These are phyloP conservation scores for Starmerella stigmatis DNA, from an alignment of 805 yeast genomes.

Conservation along the genomic window DNA sequence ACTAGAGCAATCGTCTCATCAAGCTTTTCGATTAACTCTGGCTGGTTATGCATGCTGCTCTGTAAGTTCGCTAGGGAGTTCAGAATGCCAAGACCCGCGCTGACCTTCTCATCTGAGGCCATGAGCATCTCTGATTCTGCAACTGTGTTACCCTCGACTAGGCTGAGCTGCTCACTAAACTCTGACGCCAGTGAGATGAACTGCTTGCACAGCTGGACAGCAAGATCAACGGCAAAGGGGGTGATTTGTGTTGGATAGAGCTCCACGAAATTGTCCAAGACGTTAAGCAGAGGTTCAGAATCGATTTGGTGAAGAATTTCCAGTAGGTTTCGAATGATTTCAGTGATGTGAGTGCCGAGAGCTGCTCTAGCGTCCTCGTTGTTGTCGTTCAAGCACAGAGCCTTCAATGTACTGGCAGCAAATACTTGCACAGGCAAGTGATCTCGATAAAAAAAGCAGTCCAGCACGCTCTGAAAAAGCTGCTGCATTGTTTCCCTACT, in stretches of 20 bases:
- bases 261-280: constrained; percentile 93
- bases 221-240: constrained; percentile 74
- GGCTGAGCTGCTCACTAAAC: constrained; percentile 38
- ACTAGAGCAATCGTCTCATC: constrained; percentile 63
- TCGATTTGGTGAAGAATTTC: constrained; percentile 71
- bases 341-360: constrained; percentile 56
- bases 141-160: constrained; percentile 25
- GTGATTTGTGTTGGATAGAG: constrained; percentile 76
- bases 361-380: constrained; percentile 39
- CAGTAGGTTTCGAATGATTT: constrained; percentile 70
- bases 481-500: constrained; percentile 57
- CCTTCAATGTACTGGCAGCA: constrained; percentile 77
- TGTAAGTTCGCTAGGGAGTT: constrained; percentile 75
- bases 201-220: constrained; percentile 50
- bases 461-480: constrained; percentile 33
- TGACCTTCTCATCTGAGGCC: constrained; percentile 52
- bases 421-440: constrained; percentile 66
- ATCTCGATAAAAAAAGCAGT: constrained; percentile 38
- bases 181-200: constrained; percentile 63
- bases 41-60: constrained; percentile 71
- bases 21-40: constrained; percentile 50
- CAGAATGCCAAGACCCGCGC: constrained; percentile 72
- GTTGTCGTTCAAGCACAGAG: constrained; percentile 52
- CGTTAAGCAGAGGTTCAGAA: constrained; percentile 74
- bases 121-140: constrained; percentile 31